Conservation (phyloP, 1,284 basidiomycete species). For the Trametes pubescens region DNA sequence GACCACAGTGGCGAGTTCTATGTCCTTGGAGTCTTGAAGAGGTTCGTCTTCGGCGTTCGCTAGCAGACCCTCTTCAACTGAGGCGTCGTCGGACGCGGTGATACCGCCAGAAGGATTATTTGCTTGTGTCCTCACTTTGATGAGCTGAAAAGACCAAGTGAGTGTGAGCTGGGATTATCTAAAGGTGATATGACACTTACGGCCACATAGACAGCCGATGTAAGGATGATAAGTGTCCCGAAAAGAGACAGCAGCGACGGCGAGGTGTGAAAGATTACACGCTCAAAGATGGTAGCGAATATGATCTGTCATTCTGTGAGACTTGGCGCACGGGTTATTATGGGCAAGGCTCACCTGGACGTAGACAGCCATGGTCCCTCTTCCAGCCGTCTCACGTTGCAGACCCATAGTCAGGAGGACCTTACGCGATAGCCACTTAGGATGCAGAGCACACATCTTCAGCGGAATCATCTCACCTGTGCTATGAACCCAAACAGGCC, state of each 20-base stretch:
- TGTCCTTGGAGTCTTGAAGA: slow-evolving; percentile 47
- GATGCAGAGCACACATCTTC: neutral
- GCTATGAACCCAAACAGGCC: slow-evolving; percentile 68
- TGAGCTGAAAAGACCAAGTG: slow-evolving; percentile 3
- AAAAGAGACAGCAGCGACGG: slow-evolving; percentile 62
- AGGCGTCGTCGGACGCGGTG: slow-evolving; percentile 37
- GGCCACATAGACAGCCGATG: slow-evolving; percentile 67
- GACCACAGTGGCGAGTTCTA: slow-evolving; percentile 42
- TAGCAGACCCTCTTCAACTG: slow-evolving; percentile 45
- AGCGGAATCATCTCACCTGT: slow-evolving; percentile 49
- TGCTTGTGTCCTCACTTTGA: slow-evolving; percentile 36
- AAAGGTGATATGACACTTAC: slow-evolving; percentile 45
- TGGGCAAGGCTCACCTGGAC: slow-evolving; percentile 52
- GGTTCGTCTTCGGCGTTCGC: slow-evolving; percentile 28
- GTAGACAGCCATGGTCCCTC: slow-evolving; percentile 69
- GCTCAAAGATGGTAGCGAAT: slow-evolving; percentile 66
- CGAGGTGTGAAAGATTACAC: slow-evolving; percentile 63
- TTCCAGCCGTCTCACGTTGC: slow-evolving; percentile 69
- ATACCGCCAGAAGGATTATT: slow-evolving; percentile 17
- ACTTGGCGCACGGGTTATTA: neutral
- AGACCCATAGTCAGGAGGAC: slow-evolving; percentile 68
- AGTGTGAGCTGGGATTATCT: neutral
- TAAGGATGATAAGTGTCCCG: slow-evolving; percentile 65
- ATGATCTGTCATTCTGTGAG: slow-evolving; percentile 53
- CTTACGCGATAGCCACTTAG: slow-evolving; percentile 39